Percentiles rank a stretch among this genome's conserved stretches.
These are phyloP conservation scores for Neonectria punicea DNA, from an alignment of 2,329 filamentous ascomycete genomes.

Conservation along the genomic window DNA sequence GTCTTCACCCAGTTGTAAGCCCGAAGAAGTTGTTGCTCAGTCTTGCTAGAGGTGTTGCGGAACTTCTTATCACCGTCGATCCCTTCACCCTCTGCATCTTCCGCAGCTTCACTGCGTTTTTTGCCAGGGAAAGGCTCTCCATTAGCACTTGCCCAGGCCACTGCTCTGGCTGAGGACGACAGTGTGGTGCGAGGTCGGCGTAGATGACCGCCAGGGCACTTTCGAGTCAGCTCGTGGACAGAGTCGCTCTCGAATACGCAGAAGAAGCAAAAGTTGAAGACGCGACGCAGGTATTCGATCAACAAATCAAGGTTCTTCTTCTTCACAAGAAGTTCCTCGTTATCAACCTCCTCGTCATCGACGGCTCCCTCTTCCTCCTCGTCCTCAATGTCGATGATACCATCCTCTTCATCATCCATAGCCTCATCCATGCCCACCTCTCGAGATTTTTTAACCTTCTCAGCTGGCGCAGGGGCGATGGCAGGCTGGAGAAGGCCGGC, in stretches of 20 bases:
- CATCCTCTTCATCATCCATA: constrained; percentile 73
- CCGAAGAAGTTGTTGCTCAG: constrained; percentile 90
- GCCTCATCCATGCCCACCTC: constrained; percentile 70
- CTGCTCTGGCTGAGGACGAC: constrained; percentile 82
- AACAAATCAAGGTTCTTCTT: constrained; percentile 97
- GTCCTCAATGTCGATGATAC: constrained; percentile 77
- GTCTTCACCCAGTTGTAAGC: constrained; percentile 99
- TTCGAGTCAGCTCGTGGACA: constrained; percentile 92
- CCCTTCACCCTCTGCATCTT: constrained; percentile 66
- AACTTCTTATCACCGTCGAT: constrained; percentile 75
- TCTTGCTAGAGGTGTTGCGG: constrained; percentile 75
- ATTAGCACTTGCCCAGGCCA: constrained; percentile 84
- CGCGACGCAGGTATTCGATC: constrained; percentile 94
- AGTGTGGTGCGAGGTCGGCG: constrained; percentile 89
- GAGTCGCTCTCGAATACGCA: constrained; percentile 99
- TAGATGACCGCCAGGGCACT: constrained; percentile 97
- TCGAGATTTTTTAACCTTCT: constrained; percentile 70
- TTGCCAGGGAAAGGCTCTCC: constrained; percentile 87
- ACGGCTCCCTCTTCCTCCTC: constrained; percentile 79
- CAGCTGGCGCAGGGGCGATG: constrained; percentile 59
- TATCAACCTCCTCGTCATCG: constrained; percentile 84
- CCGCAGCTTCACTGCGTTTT: constrained; percentile 74
- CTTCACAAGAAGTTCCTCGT: constrained; percentile 88
- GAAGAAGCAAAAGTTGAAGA: constrained; percentile 99
- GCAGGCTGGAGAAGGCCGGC: constrained; percentile 81